Conservation (phyloP, 2,329 filamentous ascomycete species). For the Chalaropsis ovoidea region DNA sequence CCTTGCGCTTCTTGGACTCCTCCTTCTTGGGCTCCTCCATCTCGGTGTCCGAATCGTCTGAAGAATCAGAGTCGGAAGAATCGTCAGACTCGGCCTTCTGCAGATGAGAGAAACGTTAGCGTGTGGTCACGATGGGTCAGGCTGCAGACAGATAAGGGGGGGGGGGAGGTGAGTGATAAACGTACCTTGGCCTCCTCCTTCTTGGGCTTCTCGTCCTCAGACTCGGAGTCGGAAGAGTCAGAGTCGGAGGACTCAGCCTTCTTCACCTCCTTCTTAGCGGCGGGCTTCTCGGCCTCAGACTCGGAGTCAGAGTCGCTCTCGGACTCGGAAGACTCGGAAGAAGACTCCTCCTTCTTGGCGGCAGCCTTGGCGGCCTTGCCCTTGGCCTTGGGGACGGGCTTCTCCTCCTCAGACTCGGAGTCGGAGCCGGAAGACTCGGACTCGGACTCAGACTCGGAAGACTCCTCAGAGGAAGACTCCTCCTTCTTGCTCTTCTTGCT, state of each 20-base stretch:
- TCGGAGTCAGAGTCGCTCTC: constrained; percentile 34
- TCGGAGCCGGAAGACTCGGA: constrained; percentile 33
- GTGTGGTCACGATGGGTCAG: too few relatives aligned
- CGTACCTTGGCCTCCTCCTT: constrained; percentile 24
- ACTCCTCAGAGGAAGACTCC: constrained; percentile 34
- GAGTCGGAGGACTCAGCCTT: constrained; percentile 32
- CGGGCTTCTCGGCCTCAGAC: constrained; percentile 30
- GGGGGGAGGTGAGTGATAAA: not conserved
- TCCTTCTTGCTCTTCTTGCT: constrained; percentile 37
- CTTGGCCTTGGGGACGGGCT: constrained; percentile 18
- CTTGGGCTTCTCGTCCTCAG: constrained; percentile 31
- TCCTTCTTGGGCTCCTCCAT: constrained; percentile 32
- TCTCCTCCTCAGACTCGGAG: constrained; percentile 32
- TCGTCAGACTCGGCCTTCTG: constrained; percentile 29
- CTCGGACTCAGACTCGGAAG: constrained; percentile 32
- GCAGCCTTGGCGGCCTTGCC: constrained; percentile 11
- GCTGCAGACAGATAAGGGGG: too few relatives aligned
- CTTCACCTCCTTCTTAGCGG: constrained; percentile 14
- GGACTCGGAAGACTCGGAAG: constrained; percentile 33
- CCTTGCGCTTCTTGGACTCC: constrained; percentile 41
- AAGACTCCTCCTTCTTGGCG: constrained; percentile 35
- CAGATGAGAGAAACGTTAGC: constrained; percentile 30
- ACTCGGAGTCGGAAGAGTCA: constrained; percentile 34
- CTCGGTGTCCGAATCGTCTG: constrained; percentile 31
- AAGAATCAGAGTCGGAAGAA: constrained; percentile 31